Evolutionary conservation across 1,284 basidiomycete species (phyloP).

Genomic region (Athelia sp.): DNA sequence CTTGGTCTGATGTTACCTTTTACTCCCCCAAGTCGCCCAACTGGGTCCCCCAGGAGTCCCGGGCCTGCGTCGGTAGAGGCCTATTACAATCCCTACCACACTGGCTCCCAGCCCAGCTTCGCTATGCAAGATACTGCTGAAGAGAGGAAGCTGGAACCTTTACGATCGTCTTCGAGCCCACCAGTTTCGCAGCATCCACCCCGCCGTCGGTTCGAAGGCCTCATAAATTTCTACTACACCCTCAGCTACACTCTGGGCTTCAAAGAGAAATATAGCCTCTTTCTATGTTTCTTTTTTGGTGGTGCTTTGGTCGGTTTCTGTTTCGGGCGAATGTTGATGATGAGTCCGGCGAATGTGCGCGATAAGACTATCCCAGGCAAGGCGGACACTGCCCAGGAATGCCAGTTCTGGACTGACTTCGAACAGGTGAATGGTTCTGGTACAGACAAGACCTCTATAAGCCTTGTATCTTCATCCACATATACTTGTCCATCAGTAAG

Average conservation of each 20-base stretch:
- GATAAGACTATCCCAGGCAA: slow-evolving; percentile 13
- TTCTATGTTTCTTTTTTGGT: slow-evolving; percentile 20
- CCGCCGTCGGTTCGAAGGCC: slow-evolving; percentile 5
- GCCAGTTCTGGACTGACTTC: neutral
- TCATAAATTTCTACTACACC: slow-evolving; percentile 12
- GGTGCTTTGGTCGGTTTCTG: slow-evolving; percentile 21
- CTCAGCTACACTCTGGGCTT: slow-evolving; percentile 22
- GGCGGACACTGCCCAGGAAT: neutral
- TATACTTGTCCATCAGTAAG: slow-evolving; percentile 20
- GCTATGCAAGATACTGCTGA: too few species aligned
- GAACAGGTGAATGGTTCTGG: slow-evolving; percentile 23
- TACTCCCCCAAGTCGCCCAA: too few species aligned
- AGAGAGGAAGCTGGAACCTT: too few species aligned
- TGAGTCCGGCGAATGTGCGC: slow-evolving; percentile 11
- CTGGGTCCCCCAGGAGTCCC: too few species aligned
- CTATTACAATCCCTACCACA: too few species aligned
- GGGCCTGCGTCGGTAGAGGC: too few species aligned
- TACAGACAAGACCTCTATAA: slow-evolving; percentile 15
- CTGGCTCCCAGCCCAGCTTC: too few species aligned
- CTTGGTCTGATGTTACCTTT: too few species aligned
- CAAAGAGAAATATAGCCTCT: slow-evolving; percentile 17
- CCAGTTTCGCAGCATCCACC: neutral
- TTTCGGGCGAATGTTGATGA: slow-evolving; percentile 15
- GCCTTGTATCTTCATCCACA: slow-evolving; percentile 19
- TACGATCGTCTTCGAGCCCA: too few species aligned